These are phyloP conservation scores for Elsinoe ampelina DNA, from an alignment of 2,329 filamentous ascomycete species.

Conservation along the genomic window DNA sequence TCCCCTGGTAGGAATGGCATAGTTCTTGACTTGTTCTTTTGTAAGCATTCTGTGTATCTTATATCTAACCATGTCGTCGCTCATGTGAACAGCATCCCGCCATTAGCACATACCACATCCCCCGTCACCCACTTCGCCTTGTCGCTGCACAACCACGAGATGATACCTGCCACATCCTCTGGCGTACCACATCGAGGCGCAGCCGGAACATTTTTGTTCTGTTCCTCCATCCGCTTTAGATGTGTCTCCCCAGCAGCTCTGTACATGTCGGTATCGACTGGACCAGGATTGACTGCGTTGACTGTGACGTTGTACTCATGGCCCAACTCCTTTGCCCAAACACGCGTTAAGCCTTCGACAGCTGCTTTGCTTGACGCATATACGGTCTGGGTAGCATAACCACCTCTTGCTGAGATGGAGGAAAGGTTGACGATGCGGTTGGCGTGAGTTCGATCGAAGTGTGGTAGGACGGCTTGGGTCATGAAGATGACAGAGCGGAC, in stretches of 20 bases:
- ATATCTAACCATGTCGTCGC: too few relatives aligned
- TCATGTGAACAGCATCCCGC: slow-evolving; percentile 13
- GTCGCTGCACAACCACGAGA: slow-evolving; percentile 13
- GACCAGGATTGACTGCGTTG: slow-evolving; percentile 16
- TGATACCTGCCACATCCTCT: slow-evolving; percentile 13
- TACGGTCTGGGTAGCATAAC: slow-evolving; percentile 47
- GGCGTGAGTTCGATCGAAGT: slow-evolving; percentile 21
- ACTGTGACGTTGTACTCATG: slow-evolving; percentile 17
- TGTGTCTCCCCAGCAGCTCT: slow-evolving; percentile 16
- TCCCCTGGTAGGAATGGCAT: too few relatives aligned
- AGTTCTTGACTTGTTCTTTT: too few relatives aligned
- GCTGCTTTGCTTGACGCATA: slow-evolving; percentile 29
- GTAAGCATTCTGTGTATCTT: too few relatives aligned
- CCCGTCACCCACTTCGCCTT: slow-evolving; percentile 11
- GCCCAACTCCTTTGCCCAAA: slow-evolving; percentile 16
- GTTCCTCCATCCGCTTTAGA: slow-evolving; percentile 15
- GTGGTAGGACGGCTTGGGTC: slow-evolving; percentile 25
- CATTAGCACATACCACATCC: slow-evolving; percentile 12
- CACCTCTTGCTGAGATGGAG: slow-evolving; percentile 45
- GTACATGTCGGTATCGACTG: slow-evolving; percentile 18
- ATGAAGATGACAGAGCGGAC: slow-evolving; percentile 25
- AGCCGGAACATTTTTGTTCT: slow-evolving; percentile 8
- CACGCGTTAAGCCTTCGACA: slow-evolving; percentile 14
- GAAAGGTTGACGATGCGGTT: slow-evolving; percentile 49
- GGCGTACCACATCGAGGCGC: slow-evolving; percentile 5